Percentiles rank a stretch among this genome's conserved stretches.
Conservation (phyloP, 2,329 filamentous ascomycete genomes). For the Epichloe typhina region DNA sequence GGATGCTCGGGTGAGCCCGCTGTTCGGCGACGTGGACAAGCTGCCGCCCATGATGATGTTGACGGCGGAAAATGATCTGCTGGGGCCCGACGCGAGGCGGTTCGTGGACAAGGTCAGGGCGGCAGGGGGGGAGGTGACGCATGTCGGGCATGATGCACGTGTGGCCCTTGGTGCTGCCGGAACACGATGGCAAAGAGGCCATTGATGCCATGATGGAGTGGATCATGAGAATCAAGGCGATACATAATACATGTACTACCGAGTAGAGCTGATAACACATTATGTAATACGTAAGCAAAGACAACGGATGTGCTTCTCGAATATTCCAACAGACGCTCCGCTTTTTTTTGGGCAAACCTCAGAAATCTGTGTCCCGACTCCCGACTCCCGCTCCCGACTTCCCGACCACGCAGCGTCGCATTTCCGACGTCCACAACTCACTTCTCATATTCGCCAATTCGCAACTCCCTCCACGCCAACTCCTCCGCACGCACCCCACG, state of each 20-base stretch:
- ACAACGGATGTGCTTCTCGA: not conserved
- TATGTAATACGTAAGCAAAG: too few relatives aligned
- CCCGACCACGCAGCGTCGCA: too few relatives aligned
- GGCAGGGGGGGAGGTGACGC: slow-evolving; percentile 14
- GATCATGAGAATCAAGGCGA: slow-evolving; percentile 8
- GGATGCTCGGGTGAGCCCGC: slow-evolving; percentile 16
- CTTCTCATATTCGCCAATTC: too few relatives aligned
- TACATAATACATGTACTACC: too few relatives aligned
- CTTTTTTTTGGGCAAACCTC: too few relatives aligned
- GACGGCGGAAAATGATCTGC: slow-evolving; percentile 15
- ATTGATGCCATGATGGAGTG: slow-evolving; percentile 16
- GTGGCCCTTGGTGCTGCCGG: slow-evolving; percentile 17
- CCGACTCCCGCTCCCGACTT: too few relatives aligned
- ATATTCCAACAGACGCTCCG: not conserved
- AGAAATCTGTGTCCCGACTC: too few relatives aligned
- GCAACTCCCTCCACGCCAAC: too few relatives aligned
- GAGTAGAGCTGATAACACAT: too few relatives aligned
- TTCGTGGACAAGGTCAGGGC: slow-evolving; percentile 16
- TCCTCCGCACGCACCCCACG: too few relatives aligned
- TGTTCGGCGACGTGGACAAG: slow-evolving; percentile 15
- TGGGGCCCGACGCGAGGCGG: slow-evolving; percentile 16
- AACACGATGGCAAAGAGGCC: slow-evolving; percentile 15
- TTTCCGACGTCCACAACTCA: too few relatives aligned
- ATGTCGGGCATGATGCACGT: slow-evolving; percentile 20
- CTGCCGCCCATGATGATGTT: slow-evolving; percentile 19